Evolutionary conservation across 441 rosid species (phyloP), one percentile per base, ranked within the genome.

Genomic region (Populus hybrid): DNA sequence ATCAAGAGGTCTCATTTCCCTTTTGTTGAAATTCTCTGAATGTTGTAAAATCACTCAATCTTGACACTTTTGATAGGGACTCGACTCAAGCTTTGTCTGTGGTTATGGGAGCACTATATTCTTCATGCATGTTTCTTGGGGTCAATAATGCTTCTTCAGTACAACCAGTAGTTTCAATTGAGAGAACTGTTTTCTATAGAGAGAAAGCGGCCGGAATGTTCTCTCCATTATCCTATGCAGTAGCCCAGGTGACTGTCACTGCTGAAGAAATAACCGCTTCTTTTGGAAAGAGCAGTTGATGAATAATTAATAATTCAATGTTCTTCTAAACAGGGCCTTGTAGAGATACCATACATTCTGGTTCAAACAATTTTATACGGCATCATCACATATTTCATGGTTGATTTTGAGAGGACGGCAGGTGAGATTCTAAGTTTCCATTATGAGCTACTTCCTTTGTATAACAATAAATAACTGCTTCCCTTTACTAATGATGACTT

Each of bases 131-230:
- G 80, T 95, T 95, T 84, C 94, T 95, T 34, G 99, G 99, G 32
- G 92, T 95, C 75, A 95, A 88, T 63, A 93, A 95, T 79, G 89
- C 99, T 80, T 91, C 97, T 64, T 86, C 98, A 0, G 98, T 95
- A 23, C 99, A 95, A 77, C 99, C 99, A 73, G 86, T 95, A 23
- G 90, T 95, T 64, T 88, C 97, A n/a, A 90, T 95, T 24, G 98
- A 93, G 85, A 90, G 99, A 85, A 86, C 97, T 1, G 98, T 95
- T 5, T 93, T 93, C 82, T 95, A 95, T 76, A 87, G 99, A 84
- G 99, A 95, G 85, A 93, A 80, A 75, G 97, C 98, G 69, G 98
- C 98, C 9, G 95, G 98, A 81, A 87, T 26, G 28, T 26, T 26
- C 28, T 26, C 93, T 71, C 94, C 99, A n/a, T 78, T 87, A 50